Evolutionary conservation across 257 asterid genomes (phyloP), one percentile per base, ranked within the genome.

Genomic region (Salvia splendens): DNA sequence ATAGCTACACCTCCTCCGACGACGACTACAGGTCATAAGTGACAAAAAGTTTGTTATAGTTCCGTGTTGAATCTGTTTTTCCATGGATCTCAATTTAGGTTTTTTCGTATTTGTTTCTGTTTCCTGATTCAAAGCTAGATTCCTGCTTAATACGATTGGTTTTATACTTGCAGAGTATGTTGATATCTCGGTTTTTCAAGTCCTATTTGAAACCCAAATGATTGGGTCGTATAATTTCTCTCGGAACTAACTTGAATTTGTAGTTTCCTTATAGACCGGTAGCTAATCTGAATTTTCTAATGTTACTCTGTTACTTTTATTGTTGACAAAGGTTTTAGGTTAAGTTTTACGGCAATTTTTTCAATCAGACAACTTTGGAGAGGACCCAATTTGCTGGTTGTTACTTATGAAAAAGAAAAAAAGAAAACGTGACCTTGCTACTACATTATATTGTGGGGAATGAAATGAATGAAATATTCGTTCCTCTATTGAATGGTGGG

Each of bases 1-100:
- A 87, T 24, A 73, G 79, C 75, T 64, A 79, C 12, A 77, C 84
- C 45, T 89, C 91, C 52, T 91, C 96, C 6, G 83, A 86, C 36
- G 88, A 78, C 20, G 84, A 78, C 71, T 78, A 72, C 80, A 89
- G 97, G 98, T 89, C 45, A 12, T 12, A 4, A 16, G 15, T 70
- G 12, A 16, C 4, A 2, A 6, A 15, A 12, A 50, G 17, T 61
- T 46, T 20, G 16, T 24, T 47, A 28, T 16, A 12, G 30, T 3
- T 67, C 48, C 64, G 14, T 16, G 10, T 61, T 41, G 50, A 53
- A 42, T 12, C 38, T 61, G 15, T 41, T 51, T 53, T 24, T 47
- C 43, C 38, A 5, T 47, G 58, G 70, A 70, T 78, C 78, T 75
- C 63, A 61, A 33, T n/a, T 70, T 56, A 48, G 56, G 49, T 5